Evolutionary conservation across 495 filamentous ascomycete species (phyloP).

Genomic region (Hyaloscypha variabilis): DNA sequence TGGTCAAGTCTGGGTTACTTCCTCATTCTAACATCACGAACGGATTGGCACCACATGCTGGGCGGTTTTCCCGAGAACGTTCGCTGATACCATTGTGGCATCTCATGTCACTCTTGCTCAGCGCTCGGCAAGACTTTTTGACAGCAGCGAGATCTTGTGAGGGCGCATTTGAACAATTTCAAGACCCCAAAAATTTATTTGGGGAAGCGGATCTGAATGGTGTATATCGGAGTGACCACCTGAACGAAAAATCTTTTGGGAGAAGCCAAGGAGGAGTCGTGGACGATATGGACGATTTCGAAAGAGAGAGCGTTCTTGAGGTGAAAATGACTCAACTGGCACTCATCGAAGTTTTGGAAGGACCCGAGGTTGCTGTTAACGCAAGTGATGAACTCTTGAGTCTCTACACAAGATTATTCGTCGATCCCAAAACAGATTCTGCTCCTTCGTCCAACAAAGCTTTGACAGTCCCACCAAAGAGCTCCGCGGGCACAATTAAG

Average conservation of each 20-base stretch:
- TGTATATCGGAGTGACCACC: slow-evolving; percentile 53
- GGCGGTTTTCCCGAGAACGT: slow-evolving; percentile 45
- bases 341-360: slow-evolving; percentile 80
- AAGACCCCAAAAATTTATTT: slow-evolving; percentile 59
- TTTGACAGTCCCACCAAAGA: slow-evolving; percentile 60
- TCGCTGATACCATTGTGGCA: slow-evolving; percentile 78
- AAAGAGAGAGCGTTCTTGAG: slow-evolving; percentile 82
- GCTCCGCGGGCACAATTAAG: slow-evolving; percentile 68
- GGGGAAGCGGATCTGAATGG: slow-evolving; percentile 41
- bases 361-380: slow-evolving; percentile 80
- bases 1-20: slow-evolving; percentile 63
- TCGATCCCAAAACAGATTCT: slow-evolving; percentile 40
- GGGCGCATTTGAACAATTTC: slow-evolving; percentile 87
- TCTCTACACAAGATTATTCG: slow-evolving; percentile 81
- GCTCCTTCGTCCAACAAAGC: slow-evolving; percentile 15
- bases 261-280: slow-evolving; percentile 53
- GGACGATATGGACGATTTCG: slow-evolving; percentile 72
- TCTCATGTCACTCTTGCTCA: slow-evolving; percentile 81
- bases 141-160: slow-evolving; percentile 81
- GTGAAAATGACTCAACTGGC: slow-evolving; percentile 93
- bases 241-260: slow-evolving; percentile 44
- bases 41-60: slow-evolving; percentile 42
- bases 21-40: slow-evolving; percentile 17
- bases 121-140: slow-evolving; percentile 81
- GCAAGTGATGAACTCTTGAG: slow-evolving; percentile 78